A percentile compares a stretch with the other conserved stretches of the same genome.
Conservation (phyloP, 306 rosid species). For the Quercus variabilis region DNA sequence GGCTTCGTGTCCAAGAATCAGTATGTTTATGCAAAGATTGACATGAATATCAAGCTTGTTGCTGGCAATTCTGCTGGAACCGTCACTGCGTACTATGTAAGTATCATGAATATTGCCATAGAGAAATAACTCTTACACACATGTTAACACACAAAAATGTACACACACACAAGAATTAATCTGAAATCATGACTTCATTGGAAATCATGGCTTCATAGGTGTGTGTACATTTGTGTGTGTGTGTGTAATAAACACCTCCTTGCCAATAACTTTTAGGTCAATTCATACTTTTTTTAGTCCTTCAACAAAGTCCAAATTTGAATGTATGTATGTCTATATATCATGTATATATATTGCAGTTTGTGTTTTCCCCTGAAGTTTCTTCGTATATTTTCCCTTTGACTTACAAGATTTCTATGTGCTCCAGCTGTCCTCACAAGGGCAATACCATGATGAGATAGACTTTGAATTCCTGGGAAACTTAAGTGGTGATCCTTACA, state of each 20-base stretch:
- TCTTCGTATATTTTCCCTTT: no score
- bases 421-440: conserved; percentile 34
- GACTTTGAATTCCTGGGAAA: conserved; percentile 52
- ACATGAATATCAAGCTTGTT: conserved; percentile 46
- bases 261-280: no score
- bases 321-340: no score
- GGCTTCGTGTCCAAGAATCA: conserved; percentile 36
- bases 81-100: conserved; percentile 37
- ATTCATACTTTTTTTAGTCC: no score
- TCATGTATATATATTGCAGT: no score
- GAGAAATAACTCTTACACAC: no score
- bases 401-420: neutral
- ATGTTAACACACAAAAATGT: no score
- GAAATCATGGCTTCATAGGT: neutral
- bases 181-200: no score
- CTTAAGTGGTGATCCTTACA: conserved; percentile 30
- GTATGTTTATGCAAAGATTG: conserved; percentile 29
- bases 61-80: conserved; percentile 43
- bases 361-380: no score
- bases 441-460: conserved; percentile 33
- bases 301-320: no score
- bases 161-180: no score
- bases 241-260: no score
- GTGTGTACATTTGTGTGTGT: neutral
- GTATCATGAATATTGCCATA: neutral